phyloP scores from a whole-genome alignment of 2,329 filamentous ascomycete species.

The Huntiella abstrusa region DNA sequence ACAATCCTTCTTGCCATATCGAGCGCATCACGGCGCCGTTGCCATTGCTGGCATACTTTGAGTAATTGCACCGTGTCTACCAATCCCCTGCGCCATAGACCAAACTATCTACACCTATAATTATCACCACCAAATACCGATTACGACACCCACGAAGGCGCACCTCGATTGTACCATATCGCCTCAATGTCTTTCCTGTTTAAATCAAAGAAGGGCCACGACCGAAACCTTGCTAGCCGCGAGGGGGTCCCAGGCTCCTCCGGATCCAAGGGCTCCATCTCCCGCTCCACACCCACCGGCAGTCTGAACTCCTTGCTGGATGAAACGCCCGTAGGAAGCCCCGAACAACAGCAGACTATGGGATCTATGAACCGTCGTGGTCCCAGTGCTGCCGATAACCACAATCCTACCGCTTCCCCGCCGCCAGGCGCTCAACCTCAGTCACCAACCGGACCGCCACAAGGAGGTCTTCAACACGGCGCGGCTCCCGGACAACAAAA shows the following conservation, averaged over 20 bases:
- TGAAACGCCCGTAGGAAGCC: constrained; percentile 37
- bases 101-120: neutral
- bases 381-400: constrained; percentile 18
- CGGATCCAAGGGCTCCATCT: constrained; percentile 25
- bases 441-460: constrained; percentile 4
- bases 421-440: constrained; percentile 5
- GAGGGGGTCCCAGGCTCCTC: constrained; percentile 18
- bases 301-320: constrained; percentile 57
- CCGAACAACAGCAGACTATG: constrained; percentile 33
- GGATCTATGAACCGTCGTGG: constrained; percentile 26
- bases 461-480: constrained; percentile 4
- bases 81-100: neutral
- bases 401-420: constrained; percentile 1
- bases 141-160: neutral
- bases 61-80: neutral
- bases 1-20: neutral
- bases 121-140: neutral
- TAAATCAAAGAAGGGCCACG: constrained; percentile 62
- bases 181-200: constrained; percentile 58
- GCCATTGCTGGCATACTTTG: neutral
- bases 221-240: constrained; percentile 36
- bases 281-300: constrained; percentile 55
- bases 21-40: neutral
- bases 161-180: neutral
- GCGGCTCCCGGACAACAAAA: constrained; percentile 6